Percentiles rank a stretch among this genome's conserved stretches.
These are phyloP conservation scores for Penicillium nordicum DNA, from an alignment of 2,329 filamentous ascomycete genomes.

Conservation along the genomic window DNA sequence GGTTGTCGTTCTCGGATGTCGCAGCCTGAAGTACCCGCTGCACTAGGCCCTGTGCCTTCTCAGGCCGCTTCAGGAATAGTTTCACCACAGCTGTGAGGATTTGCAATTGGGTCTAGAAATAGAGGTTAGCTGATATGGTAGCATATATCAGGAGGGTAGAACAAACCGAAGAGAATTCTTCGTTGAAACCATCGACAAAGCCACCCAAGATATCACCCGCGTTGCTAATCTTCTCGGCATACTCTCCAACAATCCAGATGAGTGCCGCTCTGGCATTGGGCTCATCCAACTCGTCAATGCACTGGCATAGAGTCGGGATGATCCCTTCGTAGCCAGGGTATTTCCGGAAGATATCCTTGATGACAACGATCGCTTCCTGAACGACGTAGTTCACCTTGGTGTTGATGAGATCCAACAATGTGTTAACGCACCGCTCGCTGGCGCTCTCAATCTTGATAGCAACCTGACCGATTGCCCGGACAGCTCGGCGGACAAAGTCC, in stretches of 20 bases:
- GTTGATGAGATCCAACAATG: constrained; percentile 86
- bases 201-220: constrained; percentile 89
- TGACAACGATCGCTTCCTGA: constrained; percentile 96
- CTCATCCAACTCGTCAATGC: constrained; percentile 95
- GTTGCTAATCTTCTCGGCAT: constrained; percentile 98
- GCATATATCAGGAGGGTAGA: neutral
- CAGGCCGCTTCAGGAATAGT: constrained; percentile 93
- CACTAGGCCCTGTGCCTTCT: constrained; percentile 83
- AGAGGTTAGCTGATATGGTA: constrained; percentile 29
- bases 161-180: constrained; percentile 88
- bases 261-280: constrained; percentile 83
- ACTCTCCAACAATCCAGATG: constrained; percentile 99
- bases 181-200: constrained; percentile 91
- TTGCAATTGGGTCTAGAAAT: constrained; percentile 80
- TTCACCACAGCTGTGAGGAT: constrained; percentile 97
- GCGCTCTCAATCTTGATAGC: constrained; percentile 97
- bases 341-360: constrained; percentile 96
- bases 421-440: constrained; percentile 92
- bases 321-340: constrained; percentile 98
- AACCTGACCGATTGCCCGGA: constrained; percentile 95
- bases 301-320: constrained; percentile 91
- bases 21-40: constrained; percentile 92
- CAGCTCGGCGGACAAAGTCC: constrained; percentile 92
- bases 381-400: constrained; percentile 99
- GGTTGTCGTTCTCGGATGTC: constrained; percentile 94